Evolutionary conservation across 257 asterid genomes (phyloP).

Genomic region (Solanum paucissectum): DNA sequence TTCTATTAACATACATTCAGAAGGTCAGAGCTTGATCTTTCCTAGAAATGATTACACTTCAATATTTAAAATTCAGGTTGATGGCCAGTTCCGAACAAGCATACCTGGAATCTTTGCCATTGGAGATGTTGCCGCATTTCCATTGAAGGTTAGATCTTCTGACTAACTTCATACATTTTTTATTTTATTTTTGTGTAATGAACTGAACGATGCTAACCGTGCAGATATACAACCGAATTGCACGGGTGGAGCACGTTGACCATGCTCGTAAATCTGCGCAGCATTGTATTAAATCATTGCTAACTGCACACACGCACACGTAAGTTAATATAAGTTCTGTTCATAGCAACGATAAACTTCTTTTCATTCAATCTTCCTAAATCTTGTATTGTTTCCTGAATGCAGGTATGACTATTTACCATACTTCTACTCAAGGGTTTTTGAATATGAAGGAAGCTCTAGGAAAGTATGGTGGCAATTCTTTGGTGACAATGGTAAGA

Average conservation of each 20-base stretch:
- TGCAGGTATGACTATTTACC: conserved; percentile 91
- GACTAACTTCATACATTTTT: background rate
- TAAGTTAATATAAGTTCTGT: conserved; percentile 19
- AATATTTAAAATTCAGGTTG: conserved; percentile 50
- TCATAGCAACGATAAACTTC: background rate
- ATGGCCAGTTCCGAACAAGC: conserved; percentile 76
- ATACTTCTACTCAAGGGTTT: conserved; percentile 85
- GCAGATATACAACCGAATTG: conserved; percentile 74
- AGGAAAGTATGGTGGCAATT: conserved; percentile 99
- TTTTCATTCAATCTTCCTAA: background rate
- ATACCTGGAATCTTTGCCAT: conserved; percentile 86
- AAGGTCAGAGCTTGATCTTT: background rate
- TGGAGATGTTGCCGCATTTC: conserved; percentile 96
- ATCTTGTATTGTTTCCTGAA: background rate
- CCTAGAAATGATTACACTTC: background rate
- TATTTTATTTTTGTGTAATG: background rate
- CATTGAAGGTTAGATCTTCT: conserved; percentile 56
- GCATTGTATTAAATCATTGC: conserved; percentile 67
- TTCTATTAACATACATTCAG: background rate
- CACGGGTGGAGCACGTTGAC: conserved; percentile 95
- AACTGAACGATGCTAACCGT: background rate
- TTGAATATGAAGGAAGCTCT: conserved; percentile 88
- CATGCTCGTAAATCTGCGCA: conserved; percentile 96
- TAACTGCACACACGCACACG: conserved; percentile 74
- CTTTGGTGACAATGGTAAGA: conserved; percentile 82